phyloP scores from a whole-genome alignment of 208 protist species.

The Leishmania gerbilli region DNA sequence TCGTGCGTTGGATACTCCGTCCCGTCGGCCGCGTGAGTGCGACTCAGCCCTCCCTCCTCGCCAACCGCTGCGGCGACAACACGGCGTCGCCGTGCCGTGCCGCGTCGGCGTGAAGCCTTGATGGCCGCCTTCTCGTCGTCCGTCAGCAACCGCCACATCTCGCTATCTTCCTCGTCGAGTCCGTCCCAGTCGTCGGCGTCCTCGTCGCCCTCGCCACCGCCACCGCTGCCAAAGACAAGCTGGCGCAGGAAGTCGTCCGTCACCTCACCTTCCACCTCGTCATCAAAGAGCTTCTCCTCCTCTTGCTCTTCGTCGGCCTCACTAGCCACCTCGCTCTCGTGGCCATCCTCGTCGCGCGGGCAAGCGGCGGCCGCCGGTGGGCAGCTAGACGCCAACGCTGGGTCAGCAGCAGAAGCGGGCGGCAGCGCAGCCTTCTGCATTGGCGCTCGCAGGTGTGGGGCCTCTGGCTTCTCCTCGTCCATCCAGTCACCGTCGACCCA shows the following conservation, averaged over 20 bases:
- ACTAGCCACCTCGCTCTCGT: neutral
- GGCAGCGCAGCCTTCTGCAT: neutral
- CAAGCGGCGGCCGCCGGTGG: neutral
- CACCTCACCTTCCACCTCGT: constrained; percentile 82
- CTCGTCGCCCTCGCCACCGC: constrained; percentile 20
- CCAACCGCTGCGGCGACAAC: neutral
- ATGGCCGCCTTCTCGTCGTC: constrained; percentile 55
- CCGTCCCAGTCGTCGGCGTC: constrained; percentile 28
- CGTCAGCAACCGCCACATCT: constrained; percentile 49
- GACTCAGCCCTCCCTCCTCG: constrained; percentile 7
- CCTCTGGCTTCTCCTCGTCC: constrained; percentile 6
- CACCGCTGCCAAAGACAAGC: constrained; percentile 65
- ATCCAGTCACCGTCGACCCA: constrained; percentile 23
- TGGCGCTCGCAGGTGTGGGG: neutral
- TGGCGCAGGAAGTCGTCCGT: constrained; percentile 85
- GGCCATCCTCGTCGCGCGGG: neutral
- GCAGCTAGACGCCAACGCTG: neutral
- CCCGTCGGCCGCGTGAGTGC: constrained; percentile 32
- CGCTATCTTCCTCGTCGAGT: constrained; percentile 25
- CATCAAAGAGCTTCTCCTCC: constrained; percentile 80
- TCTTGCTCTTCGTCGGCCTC: constrained; percentile 30
- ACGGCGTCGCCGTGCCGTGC: constrained; percentile 36
- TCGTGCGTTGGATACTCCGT: constrained; percentile 59
- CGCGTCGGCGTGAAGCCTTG: constrained; percentile 33
- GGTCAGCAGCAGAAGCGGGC: neutral